Percentiles rank a stretch among this genome's conserved stretches.
Evolutionary conservation across 2,329 filamentous ascomycete species (phyloP).

Genomic region (Ploettnerulaceae sp.): DNA sequence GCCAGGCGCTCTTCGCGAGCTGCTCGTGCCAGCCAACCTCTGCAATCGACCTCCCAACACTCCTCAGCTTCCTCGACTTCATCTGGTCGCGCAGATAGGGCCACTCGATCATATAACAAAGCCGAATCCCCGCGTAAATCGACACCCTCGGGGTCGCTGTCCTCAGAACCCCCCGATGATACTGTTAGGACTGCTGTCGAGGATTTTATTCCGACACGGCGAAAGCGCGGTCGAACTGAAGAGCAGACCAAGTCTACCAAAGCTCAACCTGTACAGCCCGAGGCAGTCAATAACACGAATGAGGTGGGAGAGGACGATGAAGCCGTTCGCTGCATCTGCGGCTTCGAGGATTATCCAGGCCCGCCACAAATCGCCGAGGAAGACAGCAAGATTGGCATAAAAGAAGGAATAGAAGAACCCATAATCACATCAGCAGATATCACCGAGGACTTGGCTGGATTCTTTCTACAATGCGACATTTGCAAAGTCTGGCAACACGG

Average conservation of each 20-base stretch:
- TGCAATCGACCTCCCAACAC: slow-evolving; percentile 64
- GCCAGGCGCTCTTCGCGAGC: slow-evolving; percentile 86
- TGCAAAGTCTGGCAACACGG: slow-evolving; percentile 99
- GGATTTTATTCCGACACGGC: slow-evolving; percentile 68
- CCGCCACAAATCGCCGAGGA: slow-evolving; percentile 56
- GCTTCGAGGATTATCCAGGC: slow-evolving; percentile 90
- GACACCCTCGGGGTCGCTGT: slow-evolving; percentile 66
- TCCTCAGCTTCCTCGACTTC: slow-evolving; percentile 75
- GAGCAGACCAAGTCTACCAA: slow-evolving; percentile 31
- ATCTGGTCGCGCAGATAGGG: slow-evolving; percentile 70
- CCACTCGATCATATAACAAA: slow-evolving; percentile 67
- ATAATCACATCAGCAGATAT: slow-evolving; percentile 51
- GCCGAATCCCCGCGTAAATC: slow-evolving; percentile 70
- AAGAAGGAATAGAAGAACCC: slow-evolving; percentile 52
- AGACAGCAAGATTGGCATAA: slow-evolving; percentile 46
- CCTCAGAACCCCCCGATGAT: slow-evolving; percentile 64
- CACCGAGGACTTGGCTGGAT: slow-evolving; percentile 77
- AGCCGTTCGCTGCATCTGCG: slow-evolving; percentile 91
- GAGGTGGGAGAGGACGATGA: slow-evolving; percentile 81
- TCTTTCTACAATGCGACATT: slow-evolving; percentile 96
- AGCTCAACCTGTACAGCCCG: slow-evolving; percentile 46
- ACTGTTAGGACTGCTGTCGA: slow-evolving; percentile 44
- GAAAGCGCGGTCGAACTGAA: slow-evolving; percentile 63
- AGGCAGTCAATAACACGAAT: slow-evolving; percentile 54
- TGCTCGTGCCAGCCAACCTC: slow-evolving; percentile 72